Evolutionary conservation across 2,329 filamentous ascomycete genomes (phyloP), one percentile per base, ranked within the genome.

Genomic region (Penicillium hordei): DNA sequence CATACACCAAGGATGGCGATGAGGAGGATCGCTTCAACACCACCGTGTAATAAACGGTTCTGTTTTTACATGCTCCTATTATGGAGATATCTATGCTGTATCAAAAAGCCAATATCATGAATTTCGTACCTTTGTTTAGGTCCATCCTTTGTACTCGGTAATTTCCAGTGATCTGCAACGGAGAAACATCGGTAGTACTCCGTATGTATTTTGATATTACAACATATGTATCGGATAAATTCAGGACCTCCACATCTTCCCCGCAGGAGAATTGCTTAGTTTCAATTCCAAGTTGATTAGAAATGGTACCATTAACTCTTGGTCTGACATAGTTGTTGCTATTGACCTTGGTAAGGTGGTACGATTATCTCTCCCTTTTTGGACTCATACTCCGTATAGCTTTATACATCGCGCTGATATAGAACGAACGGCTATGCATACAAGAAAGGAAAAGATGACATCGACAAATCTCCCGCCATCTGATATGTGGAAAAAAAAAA

Each of bases 1-100:
- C 77, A 5, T 79, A 75, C 65, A 75, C 74, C 15, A 76, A 76
- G 65, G 73, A 73, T 38, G 74, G 73, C 17, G 78, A 76, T 36
- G 78, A 80, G 64, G 76, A 76, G 53, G 79, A 81, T 61, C 71
- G 74, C 7, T 73, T 70, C 60, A 81, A 81, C 66, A 79, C 72
- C n/a, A 80, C 78, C 33, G 75, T 81, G 39, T 81, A 75, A 61
- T 81, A 75, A 61, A 43, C 12, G 39, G 44, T 15, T 40, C 25
- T 48, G 49, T 44, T 31, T 38, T 43, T 54, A 49, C 52, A 51
- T 58, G 54, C 52, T 48, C 23, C 44, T 21, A 15, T 9, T 19
- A 15, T 15, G 38, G 36, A 49, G 34, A 36, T 50, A 9, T 50
- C 21, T 45, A 17, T 27, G 57, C 52, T 61, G 61, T 66, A 66